Conservation (phyloP, 2,329 filamentous ascomycete genomes). For the Septoria petroselini region DNA sequence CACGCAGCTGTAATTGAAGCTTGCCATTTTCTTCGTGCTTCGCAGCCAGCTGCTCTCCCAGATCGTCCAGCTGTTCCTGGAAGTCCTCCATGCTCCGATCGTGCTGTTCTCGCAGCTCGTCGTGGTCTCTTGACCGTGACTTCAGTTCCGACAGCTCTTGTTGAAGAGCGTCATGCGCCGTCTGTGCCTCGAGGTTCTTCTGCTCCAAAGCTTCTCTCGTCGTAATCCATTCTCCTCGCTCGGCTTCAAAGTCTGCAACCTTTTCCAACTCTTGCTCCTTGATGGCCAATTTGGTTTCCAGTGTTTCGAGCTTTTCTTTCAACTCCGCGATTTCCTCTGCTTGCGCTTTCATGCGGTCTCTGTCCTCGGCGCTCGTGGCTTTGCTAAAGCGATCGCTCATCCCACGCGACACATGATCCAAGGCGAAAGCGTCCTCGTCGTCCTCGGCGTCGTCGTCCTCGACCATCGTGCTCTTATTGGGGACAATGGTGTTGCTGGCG, state of each 20-base stretch:
- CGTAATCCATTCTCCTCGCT: slow-evolving; percentile 31
- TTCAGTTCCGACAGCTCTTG: slow-evolving; percentile 73
- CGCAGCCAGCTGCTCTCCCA: slow-evolving; percentile 42
- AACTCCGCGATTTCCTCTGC: slow-evolving; percentile 73
- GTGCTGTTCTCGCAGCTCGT: slow-evolving; percentile 28
- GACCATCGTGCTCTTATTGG: slow-evolving; percentile 96
- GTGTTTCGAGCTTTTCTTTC: slow-evolving; percentile 66
- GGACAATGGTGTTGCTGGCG: slow-evolving; percentile 92
- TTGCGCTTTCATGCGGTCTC: slow-evolving; percentile 70
- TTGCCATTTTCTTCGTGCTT: slow-evolving; percentile 51
- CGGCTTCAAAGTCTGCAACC: slow-evolving; percentile 18
- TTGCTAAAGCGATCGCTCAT: slow-evolving; percentile 21
- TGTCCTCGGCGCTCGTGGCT: slow-evolving; percentile 54
- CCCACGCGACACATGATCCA: slow-evolving; percentile 28
- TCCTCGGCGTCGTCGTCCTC: slow-evolving; percentile 72
- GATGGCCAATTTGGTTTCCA: slow-evolving; percentile 66
- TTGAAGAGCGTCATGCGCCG: slow-evolving; percentile 74
- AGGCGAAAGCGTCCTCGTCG: slow-evolving; percentile 30
- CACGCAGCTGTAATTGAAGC: slow-evolving; percentile 40
- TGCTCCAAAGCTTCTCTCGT: slow-evolving; percentile 65
- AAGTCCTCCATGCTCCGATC: slow-evolving; percentile 27
- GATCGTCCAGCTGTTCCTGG: slow-evolving; percentile 23
- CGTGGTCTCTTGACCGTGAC: slow-evolving; percentile 37
- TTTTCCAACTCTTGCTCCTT: slow-evolving; percentile 57
- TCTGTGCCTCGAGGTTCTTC: slow-evolving; percentile 48